Evolutionary conservation across 2,329 filamentous ascomycete species (phyloP), one percentile per base, ranked within the genome.

Genomic region (Fusarium miscanthi): DNA sequence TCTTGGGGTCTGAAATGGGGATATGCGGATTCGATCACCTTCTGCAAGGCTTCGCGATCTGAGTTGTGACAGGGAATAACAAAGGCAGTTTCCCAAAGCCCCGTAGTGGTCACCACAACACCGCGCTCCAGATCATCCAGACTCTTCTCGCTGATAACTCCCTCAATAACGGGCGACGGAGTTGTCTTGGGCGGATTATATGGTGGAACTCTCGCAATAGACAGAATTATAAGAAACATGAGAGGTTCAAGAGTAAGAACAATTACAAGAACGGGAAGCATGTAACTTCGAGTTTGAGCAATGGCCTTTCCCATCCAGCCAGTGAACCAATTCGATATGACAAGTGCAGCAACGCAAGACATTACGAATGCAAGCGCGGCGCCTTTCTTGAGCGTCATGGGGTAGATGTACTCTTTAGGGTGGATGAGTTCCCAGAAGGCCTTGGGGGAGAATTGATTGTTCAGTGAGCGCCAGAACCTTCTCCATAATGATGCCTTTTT

Each of bases 151-250:
- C 4, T 17, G 1, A 38, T 1, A n/a, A 6, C 0, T 6, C 13
- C 12, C 17, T 59, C 19, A 2, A 25, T 16, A 19, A 8, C 21
- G 1, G 7, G 10, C 0, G 14, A 27, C 8, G 43, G 13, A 17
- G 6, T 7, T 12, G 25, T n/a, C 43, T 27, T 63, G 5, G 60
- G 61, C 4, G 56, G 37, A 6, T 61, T 63, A 2, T 51, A 61
- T 3, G 56, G 38, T 1, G 57, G 61, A 5, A 63, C 57, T 3
- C 60, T 40, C 1, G 61, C 61, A 33, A 63, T 63, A 6, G 57
- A 61, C 4, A 63, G 9, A 6, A 63, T 63, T 13, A 61, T 63
- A 27, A 63, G 56, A n/a, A 61, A 63, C 56, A 63, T 63, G 4
- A 61, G 61, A 16, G 59, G 59, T 11, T 63, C 59, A 8, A 63